These are phyloP conservation scores for Glebionis coronaria DNA, from an alignment of 129 eudicot species.

Conservation along the genomic window DNA sequence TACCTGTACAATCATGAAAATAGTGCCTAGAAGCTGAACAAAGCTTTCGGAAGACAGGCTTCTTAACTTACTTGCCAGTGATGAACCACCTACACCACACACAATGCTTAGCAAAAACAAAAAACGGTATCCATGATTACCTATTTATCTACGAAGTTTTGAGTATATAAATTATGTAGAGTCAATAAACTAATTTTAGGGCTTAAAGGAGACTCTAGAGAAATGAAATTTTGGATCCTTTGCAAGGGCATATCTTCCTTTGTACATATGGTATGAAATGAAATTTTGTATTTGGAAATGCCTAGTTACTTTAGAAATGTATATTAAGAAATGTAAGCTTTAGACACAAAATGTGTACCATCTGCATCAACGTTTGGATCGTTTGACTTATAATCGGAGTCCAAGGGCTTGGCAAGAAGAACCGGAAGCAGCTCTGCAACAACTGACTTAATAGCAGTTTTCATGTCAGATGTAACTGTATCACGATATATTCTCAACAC, in stretches of 20 bases:
- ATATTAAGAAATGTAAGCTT: background rate
- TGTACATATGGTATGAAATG: background rate
- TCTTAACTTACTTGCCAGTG: constrained; percentile 86
- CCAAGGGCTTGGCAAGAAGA: constrained; percentile 53
- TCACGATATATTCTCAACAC: constrained; percentile 93
- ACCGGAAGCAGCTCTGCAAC: constrained; percentile 81
- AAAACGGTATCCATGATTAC: background rate
- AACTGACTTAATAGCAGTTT: constrained; percentile 71
- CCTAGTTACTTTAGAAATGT: background rate
- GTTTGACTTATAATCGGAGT: constrained; percentile 55
- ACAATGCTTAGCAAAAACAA: background rate
- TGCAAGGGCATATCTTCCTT: background rate
- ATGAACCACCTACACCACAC: constrained; percentile 78
- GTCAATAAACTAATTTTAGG: background rate
- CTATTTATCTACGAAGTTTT: background rate
- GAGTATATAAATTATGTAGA: background rate
- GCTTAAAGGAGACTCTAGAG: background rate
- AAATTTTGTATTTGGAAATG: background rate
- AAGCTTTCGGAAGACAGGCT: constrained; percentile 85
- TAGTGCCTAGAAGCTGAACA: constrained; percentile 71
- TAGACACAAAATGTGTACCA: constrained; percentile 44
- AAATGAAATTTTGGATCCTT: too few species aligned
- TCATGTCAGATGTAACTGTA: constrained; percentile 87
- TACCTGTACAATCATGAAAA: constrained; percentile 92
- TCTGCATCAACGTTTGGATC: constrained; percentile 74